phyloP scores from a whole-genome alignment of 306 rosid species.

The Begonia masoniana region DNA sequence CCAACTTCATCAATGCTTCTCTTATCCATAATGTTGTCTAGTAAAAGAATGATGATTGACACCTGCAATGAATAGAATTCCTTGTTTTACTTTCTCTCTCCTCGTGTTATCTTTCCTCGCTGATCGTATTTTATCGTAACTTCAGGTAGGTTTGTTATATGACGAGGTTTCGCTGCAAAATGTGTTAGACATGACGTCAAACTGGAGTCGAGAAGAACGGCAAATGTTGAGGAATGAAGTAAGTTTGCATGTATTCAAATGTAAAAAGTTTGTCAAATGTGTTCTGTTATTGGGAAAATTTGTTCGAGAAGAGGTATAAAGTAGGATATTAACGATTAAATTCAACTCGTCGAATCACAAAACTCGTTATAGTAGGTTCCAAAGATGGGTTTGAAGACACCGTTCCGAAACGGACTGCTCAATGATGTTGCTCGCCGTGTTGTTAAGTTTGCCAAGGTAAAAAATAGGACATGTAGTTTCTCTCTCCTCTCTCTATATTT shows the following conservation, averaged over 20 bases:
- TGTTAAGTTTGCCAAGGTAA: slow-evolving; percentile 70
- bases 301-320: too few species aligned
- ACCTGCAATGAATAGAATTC: too few species aligned
- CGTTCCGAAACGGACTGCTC: slow-evolving; percentile 84
- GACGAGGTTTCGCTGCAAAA: slow-evolving; percentile 77
- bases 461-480: slow-evolving; percentile 3
- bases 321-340: too few species aligned
- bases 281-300: too few species aligned
- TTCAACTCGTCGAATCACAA: too few species aligned
- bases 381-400: slow-evolving; percentile 66
- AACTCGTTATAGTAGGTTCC: slow-evolving; percentile 50
- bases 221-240: slow-evolving; percentile 90
- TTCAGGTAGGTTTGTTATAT: slow-evolving; percentile 81
- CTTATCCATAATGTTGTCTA: too few species aligned
- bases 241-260: slow-evolving; percentile 6
- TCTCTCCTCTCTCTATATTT: neutral
- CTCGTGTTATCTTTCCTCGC: too few species aligned
- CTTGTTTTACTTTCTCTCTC: too few species aligned
- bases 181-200: slow-evolving; percentile 69
- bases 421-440: slow-evolving; percentile 84
- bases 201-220: slow-evolving; percentile 84
- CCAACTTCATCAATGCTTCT: neutral
- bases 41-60: too few species aligned
- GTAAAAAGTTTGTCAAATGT: neutral
- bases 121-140: too few species aligned